These are phyloP conservation scores for Vitis labrusca DNA, from an alignment of 164 flowering plant species.

Conservation along the genomic window DNA sequence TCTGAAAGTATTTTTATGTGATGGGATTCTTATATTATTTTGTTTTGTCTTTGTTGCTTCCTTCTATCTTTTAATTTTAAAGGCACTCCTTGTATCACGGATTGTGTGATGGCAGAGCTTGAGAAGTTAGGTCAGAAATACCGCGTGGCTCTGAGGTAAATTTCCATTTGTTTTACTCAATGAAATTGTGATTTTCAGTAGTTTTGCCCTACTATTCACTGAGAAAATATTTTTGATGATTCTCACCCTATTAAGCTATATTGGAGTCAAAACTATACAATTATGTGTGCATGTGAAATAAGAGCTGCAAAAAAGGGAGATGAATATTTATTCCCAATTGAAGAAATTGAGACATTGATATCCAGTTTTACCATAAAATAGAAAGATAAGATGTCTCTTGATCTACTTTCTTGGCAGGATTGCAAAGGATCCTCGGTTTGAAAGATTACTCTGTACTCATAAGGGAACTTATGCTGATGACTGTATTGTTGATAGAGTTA, in stretches of 20 bases:
- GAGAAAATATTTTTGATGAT: too few relatives aligned
- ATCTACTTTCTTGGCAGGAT: constrained; percentile 45
- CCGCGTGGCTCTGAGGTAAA: constrained; percentile 87
- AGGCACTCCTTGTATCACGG: constrained; percentile 97
- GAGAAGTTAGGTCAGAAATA: constrained; percentile 95
- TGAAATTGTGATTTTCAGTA: too few relatives aligned
- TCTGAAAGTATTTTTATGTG: too few relatives aligned
- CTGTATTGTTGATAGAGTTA: constrained; percentile 86
- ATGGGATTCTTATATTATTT: not conserved
- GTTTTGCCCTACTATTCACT: too few relatives aligned
- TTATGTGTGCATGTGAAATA: too few relatives aligned
- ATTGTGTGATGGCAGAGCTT: constrained; percentile 98
- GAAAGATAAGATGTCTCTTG: not conserved
- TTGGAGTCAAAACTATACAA: too few relatives aligned
- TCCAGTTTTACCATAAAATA: too few relatives aligned
- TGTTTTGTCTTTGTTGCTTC: not conserved
- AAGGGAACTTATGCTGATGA: constrained; percentile 99
- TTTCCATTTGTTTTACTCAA: not conserved
- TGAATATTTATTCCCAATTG: too few relatives aligned
- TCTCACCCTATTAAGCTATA: too few relatives aligned
- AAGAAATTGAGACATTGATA: too few relatives aligned
- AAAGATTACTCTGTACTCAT: constrained; percentile 85
- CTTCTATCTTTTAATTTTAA: constrained; percentile 8
- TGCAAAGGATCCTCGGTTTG: constrained; percentile 96
- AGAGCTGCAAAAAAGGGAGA: too few relatives aligned